Evolutionary conservation across 352 stramenopile genomes (phyloP), one percentile per base, ranked within the genome.

Genomic region (Globisporangium ultimum): DNA sequence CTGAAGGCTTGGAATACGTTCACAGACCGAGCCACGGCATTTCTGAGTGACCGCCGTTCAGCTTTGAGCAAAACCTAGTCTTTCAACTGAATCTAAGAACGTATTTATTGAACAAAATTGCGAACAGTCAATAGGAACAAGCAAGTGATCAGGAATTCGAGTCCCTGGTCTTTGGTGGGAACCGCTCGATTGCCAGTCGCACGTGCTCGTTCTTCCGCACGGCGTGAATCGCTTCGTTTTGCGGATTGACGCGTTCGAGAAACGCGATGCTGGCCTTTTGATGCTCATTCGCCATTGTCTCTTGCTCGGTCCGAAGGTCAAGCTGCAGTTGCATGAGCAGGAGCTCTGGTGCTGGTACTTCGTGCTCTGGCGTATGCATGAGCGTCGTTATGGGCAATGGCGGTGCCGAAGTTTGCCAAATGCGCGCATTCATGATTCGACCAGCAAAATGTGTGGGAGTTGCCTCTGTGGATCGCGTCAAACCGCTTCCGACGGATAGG

Each of bases 401-500:
- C 0, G 18, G 22, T 11, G 49, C 17, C 1, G 20, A 9, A 1
- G 41, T 15, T 8, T 24, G 18, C 56, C 56, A 63, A 4, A 63
- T 34, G 0, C 56, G 48, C 15, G 55, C 24, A 32, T 63, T 38
- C 36, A 63, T 38, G 17, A 63, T 24, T 21, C 48, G 50, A 17
- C 56, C 56, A 21, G 42, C 17, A 32, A 63, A 57, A 4, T 45
- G 45, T 15, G 55, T 42, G n/a, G 47, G 34, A 21, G 48, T 8
- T 9, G 21, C 22, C 13, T 8, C 7, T 14, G 17, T 41, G 0
- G 68, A 59, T 1, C 58, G 71, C 14, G 56, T 69, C 11, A 80
- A 40, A 43, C 63, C 71, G 24, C 60, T 68, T 7, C 68, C 71
- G 11, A 80, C 41, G 18, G 68, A 60, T 11, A 80, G 53, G 17